These are phyloP conservation scores for Pseudonitzschia multiseries DNA, from an alignment of 108 stramenopile species.

Conservation along the genomic window DNA sequence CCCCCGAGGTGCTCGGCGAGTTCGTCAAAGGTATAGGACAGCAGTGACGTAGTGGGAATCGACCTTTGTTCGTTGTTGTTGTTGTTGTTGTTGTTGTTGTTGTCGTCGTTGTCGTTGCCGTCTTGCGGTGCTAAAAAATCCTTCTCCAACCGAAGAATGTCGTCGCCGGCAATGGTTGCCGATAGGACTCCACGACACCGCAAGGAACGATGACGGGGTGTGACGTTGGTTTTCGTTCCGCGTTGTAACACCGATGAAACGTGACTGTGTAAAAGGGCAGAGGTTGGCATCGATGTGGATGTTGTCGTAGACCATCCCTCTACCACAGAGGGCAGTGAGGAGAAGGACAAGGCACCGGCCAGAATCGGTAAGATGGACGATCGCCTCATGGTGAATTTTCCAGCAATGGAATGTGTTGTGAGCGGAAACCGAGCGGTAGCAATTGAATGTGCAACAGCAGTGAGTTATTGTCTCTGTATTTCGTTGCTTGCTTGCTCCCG, in stretches of 20 bases:
- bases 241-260: no score
- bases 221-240: no score
- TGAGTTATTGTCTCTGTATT: no score
- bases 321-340: not conserved
- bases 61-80: no score
- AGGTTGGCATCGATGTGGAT: not conserved
- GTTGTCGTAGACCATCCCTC: not conserved
- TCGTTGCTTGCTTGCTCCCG: no score
- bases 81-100: not conserved
- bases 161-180: not conserved
- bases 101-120: conserved; percentile 1
- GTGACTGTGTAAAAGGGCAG: no score
- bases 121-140: not conserved
- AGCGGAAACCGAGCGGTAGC: no score
- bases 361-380: not conserved
- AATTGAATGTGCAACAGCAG: no score
- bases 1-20: conserved; percentile 45
- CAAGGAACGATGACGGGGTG: no score
- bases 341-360: not conserved
- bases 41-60: conserved; percentile 24
- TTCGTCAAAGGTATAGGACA: conserved; percentile 47
- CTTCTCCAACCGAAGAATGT: no score
- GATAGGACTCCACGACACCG: not conserved
- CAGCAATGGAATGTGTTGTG: no score
- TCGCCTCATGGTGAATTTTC: not conserved